phyloP scores from a whole-genome alignment of 306 rosid species.

The Vigna nakashimae region DNA sequence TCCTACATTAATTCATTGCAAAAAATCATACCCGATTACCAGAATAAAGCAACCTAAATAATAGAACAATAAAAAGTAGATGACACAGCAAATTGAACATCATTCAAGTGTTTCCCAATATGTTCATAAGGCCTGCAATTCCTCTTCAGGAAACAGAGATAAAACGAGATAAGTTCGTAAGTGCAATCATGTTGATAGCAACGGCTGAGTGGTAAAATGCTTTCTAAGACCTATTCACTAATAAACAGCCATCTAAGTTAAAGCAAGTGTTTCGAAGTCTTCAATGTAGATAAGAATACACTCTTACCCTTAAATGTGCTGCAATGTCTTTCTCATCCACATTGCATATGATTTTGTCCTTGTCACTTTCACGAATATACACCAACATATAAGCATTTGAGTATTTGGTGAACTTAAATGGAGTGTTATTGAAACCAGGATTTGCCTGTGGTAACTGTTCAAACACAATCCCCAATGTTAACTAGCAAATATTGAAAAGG shows the following conservation, averaged over 20 bases:
- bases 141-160: slow-evolving; percentile 2
- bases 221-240: slow-evolving; percentile 30
- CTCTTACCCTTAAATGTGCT: slow-evolving; percentile 90
- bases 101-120: neutral
- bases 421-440: slow-evolving; percentile 95
- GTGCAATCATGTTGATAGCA: slow-evolving; percentile 26
- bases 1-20: slow-evolving; percentile 53
- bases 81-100: neutral
- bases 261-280: neutral
- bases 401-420: slow-evolving; percentile 90
- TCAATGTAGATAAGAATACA: slow-evolving; percentile 31
- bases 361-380: slow-evolving; percentile 96
- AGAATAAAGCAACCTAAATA: slow-evolving; percentile 21
- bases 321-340: slow-evolving; percentile 98
- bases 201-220: slow-evolving; percentile 26
- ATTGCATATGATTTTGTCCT: slow-evolving; percentile 88
- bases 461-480: slow-evolving; percentile 34
- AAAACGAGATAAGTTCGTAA: neutral
- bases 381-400: slow-evolving; percentile 98
- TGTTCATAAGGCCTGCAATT: neutral
- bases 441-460: slow-evolving; percentile 86
- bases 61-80: neutral
- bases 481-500: slow-evolving; percentile 31
- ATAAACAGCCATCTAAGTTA: slow-evolving; percentile 2
- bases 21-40: slow-evolving; percentile 27